Evolutionary conservation across 2,329 filamentous ascomycete genomes (phyloP).

Genomic region (Verticillium isaacii): DNA sequence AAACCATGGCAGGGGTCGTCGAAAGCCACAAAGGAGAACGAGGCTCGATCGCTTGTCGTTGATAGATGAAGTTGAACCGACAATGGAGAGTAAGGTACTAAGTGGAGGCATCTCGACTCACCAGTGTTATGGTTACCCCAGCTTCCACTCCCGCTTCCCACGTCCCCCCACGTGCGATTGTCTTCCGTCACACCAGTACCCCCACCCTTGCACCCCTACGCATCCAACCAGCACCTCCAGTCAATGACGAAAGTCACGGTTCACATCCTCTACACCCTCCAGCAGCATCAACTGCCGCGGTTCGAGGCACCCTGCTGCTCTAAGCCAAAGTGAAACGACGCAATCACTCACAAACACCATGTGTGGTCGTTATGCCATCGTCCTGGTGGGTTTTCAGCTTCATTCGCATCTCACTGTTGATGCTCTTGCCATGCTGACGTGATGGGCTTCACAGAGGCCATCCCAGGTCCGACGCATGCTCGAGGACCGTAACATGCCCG

Average conservation of each 20-base stretch:
- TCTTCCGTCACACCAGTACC: background rate
- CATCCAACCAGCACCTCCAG: background rate
- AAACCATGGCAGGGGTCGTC: no score
- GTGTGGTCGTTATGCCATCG: slow-evolving; percentile 31
- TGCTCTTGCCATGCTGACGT: background rate
- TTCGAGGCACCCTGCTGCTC: background rate
- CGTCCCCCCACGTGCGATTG: background rate
- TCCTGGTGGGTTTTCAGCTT: slow-evolving; percentile 24
- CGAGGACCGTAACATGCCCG: slow-evolving; percentile 67
- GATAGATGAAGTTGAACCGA: background rate
- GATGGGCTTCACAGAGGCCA: slow-evolving; percentile 52
- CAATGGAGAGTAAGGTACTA: background rate
- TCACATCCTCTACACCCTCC: background rate
- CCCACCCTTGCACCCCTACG: background rate
- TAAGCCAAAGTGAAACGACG: background rate
- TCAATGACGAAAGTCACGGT: background rate
- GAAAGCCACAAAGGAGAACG: background rate
- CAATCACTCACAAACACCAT: slow-evolving; percentile 11
- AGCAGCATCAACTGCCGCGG: background rate
- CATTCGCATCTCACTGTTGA: background rate
- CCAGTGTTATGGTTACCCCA: background rate
- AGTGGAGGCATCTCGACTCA: background rate
- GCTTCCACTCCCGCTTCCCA: background rate
- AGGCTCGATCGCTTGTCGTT: background rate
- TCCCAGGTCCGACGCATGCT: slow-evolving; percentile 71